A percentile compares a stretch with the other conserved stretches of the same genome.
Conservation (phyloP, 768 basidiomycete species). For the Mycena haematopus region DNA sequence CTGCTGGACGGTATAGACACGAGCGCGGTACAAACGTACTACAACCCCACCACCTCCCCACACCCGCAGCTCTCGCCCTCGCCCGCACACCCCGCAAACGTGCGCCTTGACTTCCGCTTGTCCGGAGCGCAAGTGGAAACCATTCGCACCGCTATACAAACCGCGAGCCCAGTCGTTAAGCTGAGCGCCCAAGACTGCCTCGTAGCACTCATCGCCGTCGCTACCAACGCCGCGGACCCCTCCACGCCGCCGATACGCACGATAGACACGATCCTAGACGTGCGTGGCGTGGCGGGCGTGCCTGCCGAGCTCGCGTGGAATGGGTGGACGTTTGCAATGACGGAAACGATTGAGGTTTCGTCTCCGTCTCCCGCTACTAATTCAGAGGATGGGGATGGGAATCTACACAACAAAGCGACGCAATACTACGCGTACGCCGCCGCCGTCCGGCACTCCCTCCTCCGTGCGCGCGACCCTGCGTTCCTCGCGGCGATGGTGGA, state of each 20-base stretch:
- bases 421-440: slow-evolving; percentile 11
- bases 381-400: background rate
- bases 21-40: slow-evolving; percentile 11
- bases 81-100: background rate
- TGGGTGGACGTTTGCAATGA: slow-evolving; percentile 17
- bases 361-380: too few relatives aligned
- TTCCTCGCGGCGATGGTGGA: slow-evolving; percentile 14
- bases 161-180: background rate
- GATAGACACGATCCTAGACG: slow-evolving; percentile 18
- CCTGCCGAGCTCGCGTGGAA: slow-evolving; percentile 11
- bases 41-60: background rate
- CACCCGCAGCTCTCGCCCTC: slow-evolving; percentile 15
- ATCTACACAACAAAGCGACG: background rate
- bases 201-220: slow-evolving; percentile 18
- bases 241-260: slow-evolving; percentile 7
- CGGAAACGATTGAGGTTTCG: slow-evolving; percentile 4
- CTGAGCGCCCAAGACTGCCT: slow-evolving; percentile 15
- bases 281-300: slow-evolving; percentile 13
- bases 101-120: slow-evolving; percentile 16
- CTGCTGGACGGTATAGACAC: slow-evolving; percentile 15
- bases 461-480: slow-evolving; percentile 7
- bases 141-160: slow-evolving; percentile 8
- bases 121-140: slow-evolving; percentile 1
- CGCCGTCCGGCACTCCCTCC: slow-evolving; percentile 8
- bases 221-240: slow-evolving; percentile 15